Evolutionary conservation across 495 filamentous ascomycete species (phyloP).

Genomic region (Neurospora terricola): DNA sequence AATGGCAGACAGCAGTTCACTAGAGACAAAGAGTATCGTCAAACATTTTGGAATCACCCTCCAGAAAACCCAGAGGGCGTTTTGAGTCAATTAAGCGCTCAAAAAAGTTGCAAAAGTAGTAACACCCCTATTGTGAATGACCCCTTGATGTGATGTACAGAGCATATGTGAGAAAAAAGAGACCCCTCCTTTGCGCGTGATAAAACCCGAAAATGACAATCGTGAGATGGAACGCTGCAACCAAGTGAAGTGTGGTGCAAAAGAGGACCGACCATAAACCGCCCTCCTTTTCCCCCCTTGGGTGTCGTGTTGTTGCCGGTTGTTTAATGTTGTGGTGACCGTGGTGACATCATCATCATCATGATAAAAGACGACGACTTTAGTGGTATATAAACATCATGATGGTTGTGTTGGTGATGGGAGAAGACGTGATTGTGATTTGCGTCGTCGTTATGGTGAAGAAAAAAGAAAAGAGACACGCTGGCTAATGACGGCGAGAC

Average conservation of each 20-base stretch:
- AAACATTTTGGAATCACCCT: not conserved
- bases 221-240: not conserved
- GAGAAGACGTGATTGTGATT: not conserved
- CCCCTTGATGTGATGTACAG: not conserved
- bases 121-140: not conserved
- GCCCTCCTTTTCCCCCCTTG: not conserved
- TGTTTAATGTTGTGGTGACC: not conserved
- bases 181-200: not conserved
- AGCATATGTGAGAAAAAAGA: not conserved
- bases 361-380: not conserved
- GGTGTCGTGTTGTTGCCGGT: not conserved
- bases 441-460: constrained; percentile 1
- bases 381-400: not conserved
- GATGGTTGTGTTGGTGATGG: not conserved
- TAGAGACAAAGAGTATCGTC: not conserved
- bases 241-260: not conserved
- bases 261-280: not conserved
- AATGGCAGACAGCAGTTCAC: not conserved
- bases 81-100: constrained; percentile 1
- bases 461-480: constrained; percentile 1
- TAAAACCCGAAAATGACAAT: not conserved
- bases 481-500: not conserved
- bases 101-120: not conserved
- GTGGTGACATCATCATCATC: not conserved
- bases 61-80: not conserved